Evolutionary conservation across 305 asterid genomes (phyloP).

Genomic region (Nicotiana rustica): DNA sequence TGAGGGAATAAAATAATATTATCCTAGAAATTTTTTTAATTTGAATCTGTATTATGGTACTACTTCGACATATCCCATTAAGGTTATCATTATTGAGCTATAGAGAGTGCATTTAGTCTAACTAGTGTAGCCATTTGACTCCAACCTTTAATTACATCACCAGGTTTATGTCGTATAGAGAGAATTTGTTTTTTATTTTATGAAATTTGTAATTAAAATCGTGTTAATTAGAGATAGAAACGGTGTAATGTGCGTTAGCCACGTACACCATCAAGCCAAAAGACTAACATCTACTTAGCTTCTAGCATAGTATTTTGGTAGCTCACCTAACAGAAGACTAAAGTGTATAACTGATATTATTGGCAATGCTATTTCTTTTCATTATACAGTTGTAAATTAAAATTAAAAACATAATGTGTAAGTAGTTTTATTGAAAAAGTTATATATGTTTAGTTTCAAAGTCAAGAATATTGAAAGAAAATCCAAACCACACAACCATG

Average conservation of each 20-base stretch:
- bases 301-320: constrained; percentile 52
- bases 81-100: background rate
- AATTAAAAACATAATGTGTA: background rate
- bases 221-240: background rate
- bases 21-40: background rate
- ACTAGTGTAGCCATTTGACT: background rate
- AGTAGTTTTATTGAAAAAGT: constrained; percentile 32
- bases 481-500: constrained; percentile 25
- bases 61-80: background rate
- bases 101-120: background rate
- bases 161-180: background rate
- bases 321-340: constrained; percentile 75
- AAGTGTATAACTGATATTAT: constrained; percentile 36
- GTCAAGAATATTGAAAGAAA: constrained; percentile 23
- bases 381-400: background rate
- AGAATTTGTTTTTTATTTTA: background rate
- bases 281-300: constrained; percentile 24
- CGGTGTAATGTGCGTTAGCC: constrained; percentile 36
- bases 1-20: constrained; percentile 29
- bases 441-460: constrained; percentile 15
- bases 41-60: background rate
- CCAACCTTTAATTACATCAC: background rate
- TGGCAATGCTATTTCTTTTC: constrained; percentile 31
- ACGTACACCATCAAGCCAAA: constrained; percentile 37
- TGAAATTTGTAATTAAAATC: background rate